Percentiles rank a stretch among this genome's conserved stretches.
Conservation (phyloP, 2,329 filamentous ascomycete species). For the Macrophomina tecta region DNA sequence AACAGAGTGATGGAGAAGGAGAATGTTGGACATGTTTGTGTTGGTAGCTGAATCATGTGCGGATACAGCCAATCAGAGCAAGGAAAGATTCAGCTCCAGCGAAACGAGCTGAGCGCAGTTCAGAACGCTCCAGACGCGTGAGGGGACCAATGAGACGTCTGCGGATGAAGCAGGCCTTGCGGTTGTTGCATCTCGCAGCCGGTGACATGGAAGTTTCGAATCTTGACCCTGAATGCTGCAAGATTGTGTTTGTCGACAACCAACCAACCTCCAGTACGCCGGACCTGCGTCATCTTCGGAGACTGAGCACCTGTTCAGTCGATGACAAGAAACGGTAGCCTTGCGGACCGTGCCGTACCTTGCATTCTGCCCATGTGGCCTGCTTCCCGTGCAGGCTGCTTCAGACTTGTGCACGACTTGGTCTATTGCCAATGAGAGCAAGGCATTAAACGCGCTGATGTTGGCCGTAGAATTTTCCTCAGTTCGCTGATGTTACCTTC, state of each 20-base stretch:
- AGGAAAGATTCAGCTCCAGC: neutral
- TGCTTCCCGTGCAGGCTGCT: slow-evolving; percentile 3
- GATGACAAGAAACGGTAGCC: slow-evolving; percentile 6
- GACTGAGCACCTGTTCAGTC: slow-evolving; percentile 4
- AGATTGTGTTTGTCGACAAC: slow-evolving; percentile 9
- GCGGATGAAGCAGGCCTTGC: neutral
- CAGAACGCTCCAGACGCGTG: neutral
- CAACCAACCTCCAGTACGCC: neutral
- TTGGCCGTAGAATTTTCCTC: neutral
- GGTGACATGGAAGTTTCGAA: neutral
- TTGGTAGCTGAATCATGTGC: neutral
- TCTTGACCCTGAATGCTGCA: slow-evolving; percentile 3
- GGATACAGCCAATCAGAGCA: neutral
- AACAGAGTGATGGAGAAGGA: neutral
- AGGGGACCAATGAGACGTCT: neutral
- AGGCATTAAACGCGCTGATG: slow-evolving; percentile 4
- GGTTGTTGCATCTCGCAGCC: neutral
- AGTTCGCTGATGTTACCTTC: neutral
- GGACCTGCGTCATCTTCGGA: slow-evolving; percentile 10
- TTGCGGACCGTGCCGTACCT: slow-evolving; percentile 23
- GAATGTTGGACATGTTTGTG: neutral
- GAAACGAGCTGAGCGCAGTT: neutral
- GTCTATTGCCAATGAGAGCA: neutral
- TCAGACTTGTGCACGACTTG: slow-evolving; percentile 1
- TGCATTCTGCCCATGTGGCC: slow-evolving; percentile 16